phyloP scores from a whole-genome alignment of 2,329 filamentous ascomycete genomes.

The Paramyrothecium sp. region DNA sequence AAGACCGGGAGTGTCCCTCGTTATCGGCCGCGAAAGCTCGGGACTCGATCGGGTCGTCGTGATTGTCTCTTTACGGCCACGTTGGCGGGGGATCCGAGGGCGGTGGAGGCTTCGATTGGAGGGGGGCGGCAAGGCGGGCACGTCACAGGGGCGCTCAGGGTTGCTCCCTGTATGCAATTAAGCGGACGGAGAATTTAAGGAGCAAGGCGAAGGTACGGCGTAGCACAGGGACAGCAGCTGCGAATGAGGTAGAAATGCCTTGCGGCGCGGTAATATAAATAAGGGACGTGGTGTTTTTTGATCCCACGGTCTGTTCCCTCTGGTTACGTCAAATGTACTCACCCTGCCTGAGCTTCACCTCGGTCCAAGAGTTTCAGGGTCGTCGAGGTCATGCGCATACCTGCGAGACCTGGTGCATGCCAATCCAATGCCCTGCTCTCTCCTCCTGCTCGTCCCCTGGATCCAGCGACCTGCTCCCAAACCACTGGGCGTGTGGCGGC shows the following conservation, averaged over 20 bases:
- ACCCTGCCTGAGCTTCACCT: too few relatives aligned
- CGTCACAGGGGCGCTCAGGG: not conserved
- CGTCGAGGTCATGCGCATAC: too few relatives aligned
- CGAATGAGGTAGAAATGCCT: too few relatives aligned
- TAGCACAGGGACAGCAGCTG: too few relatives aligned
- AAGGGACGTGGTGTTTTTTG: too few relatives aligned
- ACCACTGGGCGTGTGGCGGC: not conserved
- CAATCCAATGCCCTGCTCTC: too few relatives aligned
- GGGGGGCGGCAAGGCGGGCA: not conserved
- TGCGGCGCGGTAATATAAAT: too few relatives aligned
- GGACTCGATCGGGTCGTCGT: not conserved
- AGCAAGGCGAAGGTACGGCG: constrained; percentile 1
- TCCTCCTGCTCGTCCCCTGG: not conserved
- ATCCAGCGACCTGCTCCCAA: not conserved
- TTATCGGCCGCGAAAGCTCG: not conserved
- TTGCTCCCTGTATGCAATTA: constrained; percentile 15
- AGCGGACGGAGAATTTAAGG: constrained; percentile 7
- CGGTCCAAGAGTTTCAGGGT: too few relatives aligned
- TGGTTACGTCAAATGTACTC: too few relatives aligned
- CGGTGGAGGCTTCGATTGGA: not conserved
- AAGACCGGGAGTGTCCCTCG: too few relatives aligned
- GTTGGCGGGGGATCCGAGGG: constrained; percentile 7
- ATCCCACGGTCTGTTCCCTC: too few relatives aligned
- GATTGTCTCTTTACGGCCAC: not conserved
- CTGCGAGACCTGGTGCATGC: too few relatives aligned